Conservation (phyloP, 1,284 basidiomycete species). For the Stygiomarasmius scandens region DNA sequence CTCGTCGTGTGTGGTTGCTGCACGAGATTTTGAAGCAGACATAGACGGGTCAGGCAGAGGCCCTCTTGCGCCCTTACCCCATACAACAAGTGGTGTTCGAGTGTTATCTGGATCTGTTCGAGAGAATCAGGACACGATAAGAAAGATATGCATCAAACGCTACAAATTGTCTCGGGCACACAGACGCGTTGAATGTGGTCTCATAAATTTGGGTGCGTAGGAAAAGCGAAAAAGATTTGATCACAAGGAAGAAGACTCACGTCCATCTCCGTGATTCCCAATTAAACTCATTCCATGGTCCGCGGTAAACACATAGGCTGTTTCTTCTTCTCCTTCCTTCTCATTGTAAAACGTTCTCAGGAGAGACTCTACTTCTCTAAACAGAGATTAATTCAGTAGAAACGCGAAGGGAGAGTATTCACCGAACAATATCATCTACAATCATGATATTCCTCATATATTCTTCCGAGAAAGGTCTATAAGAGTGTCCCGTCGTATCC, state of each 20-base stretch:
- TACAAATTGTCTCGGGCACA: too few relatives aligned
- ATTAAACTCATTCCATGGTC: slow-evolving; percentile 92
- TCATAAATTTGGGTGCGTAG: too few relatives aligned
- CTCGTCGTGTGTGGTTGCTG: slow-evolving; percentile 72
- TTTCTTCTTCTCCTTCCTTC: slow-evolving; percentile 52
- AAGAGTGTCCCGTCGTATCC: slow-evolving; percentile 89
- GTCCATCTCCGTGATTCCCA: slow-evolving; percentile 90
- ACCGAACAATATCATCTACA: slow-evolving; percentile 74
- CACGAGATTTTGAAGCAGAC: slow-evolving; percentile 44
- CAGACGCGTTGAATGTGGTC: too few relatives aligned
- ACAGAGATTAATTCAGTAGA: too few relatives aligned
- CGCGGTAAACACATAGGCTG: slow-evolving; percentile 84
- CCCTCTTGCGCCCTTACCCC: slow-evolving; percentile 79
- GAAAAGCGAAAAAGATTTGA: too few relatives aligned
- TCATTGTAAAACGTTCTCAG: slow-evolving; percentile 63
- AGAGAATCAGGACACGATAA: too few relatives aligned
- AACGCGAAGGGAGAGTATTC: too few relatives aligned
- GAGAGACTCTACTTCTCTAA: slow-evolving; percentile 60
- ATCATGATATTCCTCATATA: slow-evolving; percentile 86
- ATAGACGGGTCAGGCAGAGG: slow-evolving; percentile 53
- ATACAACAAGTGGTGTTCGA: slow-evolving; percentile 82
- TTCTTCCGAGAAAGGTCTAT: slow-evolving; percentile 86
- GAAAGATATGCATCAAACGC: too few relatives aligned
- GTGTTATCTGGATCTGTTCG: slow-evolving; percentile 82
- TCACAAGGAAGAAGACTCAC: slow-evolving; percentile 40